Evolutionary conservation across 1,139 yeast genomes (phyloP).

Genomic region (Pichia sp.): DNA sequence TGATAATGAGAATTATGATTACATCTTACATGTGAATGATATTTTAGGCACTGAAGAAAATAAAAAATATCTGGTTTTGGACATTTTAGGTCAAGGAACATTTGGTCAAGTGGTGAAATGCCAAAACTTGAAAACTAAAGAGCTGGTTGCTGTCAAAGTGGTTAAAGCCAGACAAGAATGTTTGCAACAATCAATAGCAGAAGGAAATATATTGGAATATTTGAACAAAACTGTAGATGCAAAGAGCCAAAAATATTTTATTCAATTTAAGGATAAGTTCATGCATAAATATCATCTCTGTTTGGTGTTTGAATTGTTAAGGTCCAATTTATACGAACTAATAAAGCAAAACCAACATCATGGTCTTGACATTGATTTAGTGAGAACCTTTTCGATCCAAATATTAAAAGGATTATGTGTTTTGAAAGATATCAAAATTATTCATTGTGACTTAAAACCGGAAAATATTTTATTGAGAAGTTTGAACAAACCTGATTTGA

Average conservation of each 20-base stretch:
- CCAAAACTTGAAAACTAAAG: slow-evolving; percentile 82
- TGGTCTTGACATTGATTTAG: slow-evolving; percentile 77
- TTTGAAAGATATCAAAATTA: slow-evolving; percentile 73
- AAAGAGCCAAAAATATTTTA: slow-evolving; percentile 61
- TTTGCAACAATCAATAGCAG: slow-evolving; percentile 85
- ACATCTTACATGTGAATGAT: slow-evolving; percentile 89
- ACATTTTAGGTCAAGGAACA: slow-evolving; percentile 91
- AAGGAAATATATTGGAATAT: slow-evolving; percentile 77
- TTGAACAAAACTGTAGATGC: slow-evolving; percentile 68
- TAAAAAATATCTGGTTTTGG: slow-evolving; percentile 79
- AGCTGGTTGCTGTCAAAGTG: slow-evolving; percentile 89
- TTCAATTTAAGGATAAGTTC: slow-evolving; percentile 78
- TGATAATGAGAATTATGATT: slow-evolving; percentile 87
- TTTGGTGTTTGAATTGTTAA: slow-evolving; percentile 81
- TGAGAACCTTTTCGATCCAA: slow-evolving; percentile 72
- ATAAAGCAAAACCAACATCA: slow-evolving; percentile 91
- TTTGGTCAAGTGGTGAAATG: slow-evolving; percentile 98
- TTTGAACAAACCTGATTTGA: slow-evolving; percentile 80
- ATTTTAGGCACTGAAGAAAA: slow-evolving; percentile 85
- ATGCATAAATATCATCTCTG: slow-evolving; percentile 91
- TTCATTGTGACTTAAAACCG: slow-evolving; percentile 96
- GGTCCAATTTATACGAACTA: slow-evolving; percentile 83
- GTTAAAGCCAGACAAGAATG: slow-evolving; percentile 90
- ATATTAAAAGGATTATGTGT: slow-evolving; percentile 72
- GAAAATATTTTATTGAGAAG: slow-evolving; percentile 81